phyloP scores from a whole-genome alignment of 257 asterid genomes.

The Solanum rostratum region DNA sequence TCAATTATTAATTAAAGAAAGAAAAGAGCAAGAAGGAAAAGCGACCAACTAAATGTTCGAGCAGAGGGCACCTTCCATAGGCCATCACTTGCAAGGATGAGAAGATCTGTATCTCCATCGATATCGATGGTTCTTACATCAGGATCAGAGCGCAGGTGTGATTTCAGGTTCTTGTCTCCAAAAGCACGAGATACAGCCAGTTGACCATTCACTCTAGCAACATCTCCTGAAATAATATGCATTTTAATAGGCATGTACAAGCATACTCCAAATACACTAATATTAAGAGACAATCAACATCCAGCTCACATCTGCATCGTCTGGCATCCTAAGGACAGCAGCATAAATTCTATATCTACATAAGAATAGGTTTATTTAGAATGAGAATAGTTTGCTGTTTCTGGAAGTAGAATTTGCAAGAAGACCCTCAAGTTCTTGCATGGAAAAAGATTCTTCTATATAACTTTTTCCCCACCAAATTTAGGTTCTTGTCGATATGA shows the following conservation, averaged over 20 bases:
- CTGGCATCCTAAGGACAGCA: neutral
- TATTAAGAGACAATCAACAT: neutral
- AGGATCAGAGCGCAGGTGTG: constrained; percentile 74
- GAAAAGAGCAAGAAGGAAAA: neutral
- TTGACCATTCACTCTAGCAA: constrained; percentile 83
- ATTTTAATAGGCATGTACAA: neutral
- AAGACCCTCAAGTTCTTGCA: neutral
- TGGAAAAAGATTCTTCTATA: neutral
- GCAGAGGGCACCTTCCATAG: constrained; percentile 62
- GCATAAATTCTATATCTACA: neutral
- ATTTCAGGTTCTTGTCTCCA: constrained; percentile 80
- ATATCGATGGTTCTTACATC: constrained; percentile 46
- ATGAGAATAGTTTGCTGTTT: neutral
- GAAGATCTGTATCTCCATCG: constrained; percentile 47
- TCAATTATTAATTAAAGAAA: neutral
- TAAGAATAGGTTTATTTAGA: neutral
- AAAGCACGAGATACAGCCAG: constrained; percentile 92
- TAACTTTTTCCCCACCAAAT: neutral
- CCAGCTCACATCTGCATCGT: neutral
- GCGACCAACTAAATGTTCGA: neutral
- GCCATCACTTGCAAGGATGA: constrained; percentile 93
- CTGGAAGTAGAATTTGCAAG: neutral
- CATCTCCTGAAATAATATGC: constrained; percentile 57
- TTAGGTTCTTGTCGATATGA: neutral
- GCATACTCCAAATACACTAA: neutral